Evolutionary conservation across 257 asterid genomes (phyloP).

Genomic region (Solanum tarijense): DNA sequence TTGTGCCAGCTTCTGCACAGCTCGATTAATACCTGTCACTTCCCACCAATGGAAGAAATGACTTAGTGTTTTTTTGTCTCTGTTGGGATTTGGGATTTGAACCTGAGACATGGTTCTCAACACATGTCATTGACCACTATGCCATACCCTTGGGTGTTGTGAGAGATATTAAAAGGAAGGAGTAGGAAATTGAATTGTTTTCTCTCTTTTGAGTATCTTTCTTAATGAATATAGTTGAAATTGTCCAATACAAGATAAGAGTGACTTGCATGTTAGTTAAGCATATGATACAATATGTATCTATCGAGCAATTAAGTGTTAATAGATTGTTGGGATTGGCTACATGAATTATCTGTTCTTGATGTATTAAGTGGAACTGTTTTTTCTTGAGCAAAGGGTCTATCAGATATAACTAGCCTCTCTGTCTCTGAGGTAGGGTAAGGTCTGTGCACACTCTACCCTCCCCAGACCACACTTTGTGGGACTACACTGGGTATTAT

Average conservation of each 20-base stretch:
- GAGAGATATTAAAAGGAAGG: background rate
- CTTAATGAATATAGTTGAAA: background rate
- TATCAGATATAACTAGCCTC: background rate
- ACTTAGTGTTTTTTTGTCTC: background rate
- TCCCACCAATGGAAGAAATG: background rate
- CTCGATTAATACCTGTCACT: background rate
- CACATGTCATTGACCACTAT: background rate
- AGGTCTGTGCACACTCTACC: background rate
- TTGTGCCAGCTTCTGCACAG: background rate
- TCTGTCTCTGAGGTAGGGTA: background rate
- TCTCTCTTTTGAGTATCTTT: background rate
- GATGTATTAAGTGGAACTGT: background rate
- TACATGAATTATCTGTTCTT: background rate
- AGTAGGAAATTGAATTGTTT: background rate
- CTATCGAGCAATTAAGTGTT: background rate
- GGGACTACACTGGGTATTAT: background rate
- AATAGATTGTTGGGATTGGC: background rate
- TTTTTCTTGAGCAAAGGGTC: background rate
- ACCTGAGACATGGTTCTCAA: background rate
- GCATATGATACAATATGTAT: background rate
- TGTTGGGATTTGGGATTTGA: background rate
- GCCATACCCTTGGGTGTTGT: background rate
- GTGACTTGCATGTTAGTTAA: background rate
- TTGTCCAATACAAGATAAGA: background rate
- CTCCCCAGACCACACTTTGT: background rate